These are phyloP conservation scores for Pyrenopolyporus hunteri DNA, from an alignment of 495 filamentous ascomycete genomes.

Conservation along the genomic window DNA sequence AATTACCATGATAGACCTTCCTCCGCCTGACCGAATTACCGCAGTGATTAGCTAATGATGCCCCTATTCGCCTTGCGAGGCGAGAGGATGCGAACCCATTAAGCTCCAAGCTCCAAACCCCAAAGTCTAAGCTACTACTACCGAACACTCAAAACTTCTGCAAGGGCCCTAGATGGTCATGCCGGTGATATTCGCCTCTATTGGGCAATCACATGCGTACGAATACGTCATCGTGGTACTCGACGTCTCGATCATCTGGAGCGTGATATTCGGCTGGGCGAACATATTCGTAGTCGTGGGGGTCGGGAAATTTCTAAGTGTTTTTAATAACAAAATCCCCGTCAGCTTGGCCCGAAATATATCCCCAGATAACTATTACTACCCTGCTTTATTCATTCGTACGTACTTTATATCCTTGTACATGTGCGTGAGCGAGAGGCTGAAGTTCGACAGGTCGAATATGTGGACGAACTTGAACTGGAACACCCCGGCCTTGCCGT, in stretches of 20 bases:
- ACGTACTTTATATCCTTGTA: slow-evolving; percentile 44
- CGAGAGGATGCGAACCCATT: no score
- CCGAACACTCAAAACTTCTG: no score
- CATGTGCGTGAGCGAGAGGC: slow-evolving; percentile 40
- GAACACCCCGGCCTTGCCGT: slow-evolving; percentile 29
- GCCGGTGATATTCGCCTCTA: slow-evolving; percentile 22
- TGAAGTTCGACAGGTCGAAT: slow-evolving; percentile 40
- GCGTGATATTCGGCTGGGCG: slow-evolving; percentile 18
- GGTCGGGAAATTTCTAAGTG: slow-evolving; percentile 37
- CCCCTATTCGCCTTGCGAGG: no score
- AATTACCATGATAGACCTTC: no score
- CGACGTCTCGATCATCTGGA: slow-evolving; percentile 3
- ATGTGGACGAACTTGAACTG: slow-evolving; percentile 37
- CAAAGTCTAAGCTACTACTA: no score
- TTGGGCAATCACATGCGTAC: not conserved
- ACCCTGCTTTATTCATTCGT: no score
- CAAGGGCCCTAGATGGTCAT: slow-evolving; percentile 15
- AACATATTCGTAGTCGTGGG: slow-evolving; percentile 22
- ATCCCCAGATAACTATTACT: no score
- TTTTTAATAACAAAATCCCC: no score
- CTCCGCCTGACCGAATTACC: no score
- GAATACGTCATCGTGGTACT: slow-evolving; percentile 18
- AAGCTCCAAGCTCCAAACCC: no score
- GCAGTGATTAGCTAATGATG: no score
- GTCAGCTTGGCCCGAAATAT: no score